Evolutionary conservation across 2,329 filamentous ascomycete species (phyloP).

Genomic region (Thelonectria rubi): DNA sequence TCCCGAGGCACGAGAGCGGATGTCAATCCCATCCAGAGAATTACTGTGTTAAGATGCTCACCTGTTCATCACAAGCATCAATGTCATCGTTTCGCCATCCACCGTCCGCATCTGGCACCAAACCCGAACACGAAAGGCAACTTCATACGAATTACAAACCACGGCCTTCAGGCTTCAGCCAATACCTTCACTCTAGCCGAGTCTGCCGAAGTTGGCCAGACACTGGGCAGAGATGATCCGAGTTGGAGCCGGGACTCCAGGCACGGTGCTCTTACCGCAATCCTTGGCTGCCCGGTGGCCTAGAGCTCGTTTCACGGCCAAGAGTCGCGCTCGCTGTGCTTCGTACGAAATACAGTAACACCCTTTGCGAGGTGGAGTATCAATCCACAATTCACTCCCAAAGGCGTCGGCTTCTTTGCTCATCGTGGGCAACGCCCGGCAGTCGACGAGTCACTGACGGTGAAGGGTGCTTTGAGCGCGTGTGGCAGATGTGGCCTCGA

Average conservation of each 20-base stretch:
- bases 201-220: slow-evolving; percentile 16
- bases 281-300: not conserved
- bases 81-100: too few relatives aligned
- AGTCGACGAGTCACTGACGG: not conserved
- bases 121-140: not conserved
- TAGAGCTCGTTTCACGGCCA: slow-evolving; percentile 1
- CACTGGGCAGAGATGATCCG: not conserved
- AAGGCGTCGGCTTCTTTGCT: slow-evolving; percentile 13
- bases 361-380: slow-evolving; percentile 8
- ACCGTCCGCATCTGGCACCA: not conserved
- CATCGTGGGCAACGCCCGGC: slow-evolving; percentile 12
- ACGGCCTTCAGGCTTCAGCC: not conserved
- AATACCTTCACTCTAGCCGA: not conserved
- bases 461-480: not conserved
- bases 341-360: not conserved
- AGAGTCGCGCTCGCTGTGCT: slow-evolving; percentile 1
- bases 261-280: not conserved
- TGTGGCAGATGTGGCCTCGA: not conserved
- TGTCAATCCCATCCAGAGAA: not conserved
- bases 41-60: too few relatives aligned
- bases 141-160: not conserved
- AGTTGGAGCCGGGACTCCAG: not conserved
- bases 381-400: slow-evolving; percentile 15
- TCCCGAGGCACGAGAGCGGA: too few relatives aligned
- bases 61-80: too few relatives aligned